Base-by-base conservation (phyloP, 371 early-diverging fungal genomes). In the Cokeromyces recurvatus region DNA sequence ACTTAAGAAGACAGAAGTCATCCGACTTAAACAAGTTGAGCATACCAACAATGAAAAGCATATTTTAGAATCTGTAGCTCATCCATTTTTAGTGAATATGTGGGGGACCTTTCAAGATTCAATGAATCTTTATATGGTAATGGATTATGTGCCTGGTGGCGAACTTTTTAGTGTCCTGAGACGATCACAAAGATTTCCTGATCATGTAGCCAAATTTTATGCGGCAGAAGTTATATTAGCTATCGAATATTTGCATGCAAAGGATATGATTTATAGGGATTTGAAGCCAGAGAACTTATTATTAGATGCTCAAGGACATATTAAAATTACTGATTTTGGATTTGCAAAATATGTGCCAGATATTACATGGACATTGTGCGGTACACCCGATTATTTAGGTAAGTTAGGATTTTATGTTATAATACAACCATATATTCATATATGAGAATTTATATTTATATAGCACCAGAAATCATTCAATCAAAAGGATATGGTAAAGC, bases 261-360 rank as follows among this genome's bases (percentile, higher is more conserved):
- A 85, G 53, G 86, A 90, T 51, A 87, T 94, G 45, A 87, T 95
- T 49, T 96, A 95, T 74, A 82, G 97, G 27, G 96, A 95, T 77
- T 70, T 96, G 50, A 92, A 94, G 61, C 96, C 96, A 11, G 93
- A 87, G 71, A 97, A 97, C 60, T 59, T 97, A 38, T 59, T 97
- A 29, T 62, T 97, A 47, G 91, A 88, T 51, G 64, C 74, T 15
- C 72, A 77, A 51, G 99, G 99, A 2, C 94, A 98, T 62, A 90
- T 98, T 59, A 96, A 96, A 73, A 88, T 99, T 51, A 95, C 96
- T 4, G 99, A 99, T 72, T 95, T 99, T 76, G 99, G 99, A 5
- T 97, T 98, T 77, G 95, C 98, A 35, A 98, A 97, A 62, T 72
- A 87, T 56, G 90, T 97, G 1, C 86, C 89, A 8, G 91, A 94